These are phyloP conservation scores for Terfezia boudieri DNA, from an alignment of 495 filamentous ascomycete species.

Conservation along the genomic window DNA sequence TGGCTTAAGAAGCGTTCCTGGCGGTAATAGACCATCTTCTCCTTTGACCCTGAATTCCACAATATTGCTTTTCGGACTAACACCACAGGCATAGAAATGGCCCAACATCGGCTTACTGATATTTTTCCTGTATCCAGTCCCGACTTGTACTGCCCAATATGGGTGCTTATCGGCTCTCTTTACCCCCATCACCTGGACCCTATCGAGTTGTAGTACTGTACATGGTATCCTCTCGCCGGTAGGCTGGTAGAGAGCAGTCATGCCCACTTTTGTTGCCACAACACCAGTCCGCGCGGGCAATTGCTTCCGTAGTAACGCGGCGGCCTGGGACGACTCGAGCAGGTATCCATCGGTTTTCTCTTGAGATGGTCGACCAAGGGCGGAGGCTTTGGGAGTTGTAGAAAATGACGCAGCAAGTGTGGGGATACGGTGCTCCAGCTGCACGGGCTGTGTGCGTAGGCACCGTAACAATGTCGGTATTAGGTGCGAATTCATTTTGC, in stretches of 20 bases:
- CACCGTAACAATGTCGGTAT: too few relatives aligned
- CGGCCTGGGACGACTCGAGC: conserved; percentile 48
- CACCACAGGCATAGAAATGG: conserved; percentile 53
- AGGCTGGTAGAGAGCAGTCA: conserved; percentile 69
- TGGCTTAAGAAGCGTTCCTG: conserved; percentile 52
- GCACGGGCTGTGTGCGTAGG: too few relatives aligned
- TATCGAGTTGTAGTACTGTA: conserved; percentile 85
- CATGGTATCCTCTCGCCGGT: conserved; percentile 60
- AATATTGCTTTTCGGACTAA: conserved; percentile 60
- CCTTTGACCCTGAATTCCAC: conserved; percentile 67
- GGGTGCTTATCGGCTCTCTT: conserved; percentile 65
- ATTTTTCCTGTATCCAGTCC: conserved; percentile 60
- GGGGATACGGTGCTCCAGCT: too few relatives aligned
- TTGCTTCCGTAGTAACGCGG: conserved; percentile 58
- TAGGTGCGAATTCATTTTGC: too few relatives aligned
- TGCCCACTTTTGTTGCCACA: conserved; percentile 75
- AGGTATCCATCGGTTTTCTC: conserved; percentile 6
- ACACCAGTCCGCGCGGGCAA: conserved; percentile 64
- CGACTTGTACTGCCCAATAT: conserved; percentile 83
- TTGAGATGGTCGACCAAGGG: background rate
- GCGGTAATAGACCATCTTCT: conserved; percentile 41
- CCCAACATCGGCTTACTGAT: conserved; percentile 59
- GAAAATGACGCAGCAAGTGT: background rate
- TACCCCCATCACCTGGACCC: conserved; percentile 63
- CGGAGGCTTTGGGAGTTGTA: background rate